Evolutionary conservation across 192 early-diverging fungal species (phyloP).

Genomic region (Polychytrium aggregatum): DNA sequence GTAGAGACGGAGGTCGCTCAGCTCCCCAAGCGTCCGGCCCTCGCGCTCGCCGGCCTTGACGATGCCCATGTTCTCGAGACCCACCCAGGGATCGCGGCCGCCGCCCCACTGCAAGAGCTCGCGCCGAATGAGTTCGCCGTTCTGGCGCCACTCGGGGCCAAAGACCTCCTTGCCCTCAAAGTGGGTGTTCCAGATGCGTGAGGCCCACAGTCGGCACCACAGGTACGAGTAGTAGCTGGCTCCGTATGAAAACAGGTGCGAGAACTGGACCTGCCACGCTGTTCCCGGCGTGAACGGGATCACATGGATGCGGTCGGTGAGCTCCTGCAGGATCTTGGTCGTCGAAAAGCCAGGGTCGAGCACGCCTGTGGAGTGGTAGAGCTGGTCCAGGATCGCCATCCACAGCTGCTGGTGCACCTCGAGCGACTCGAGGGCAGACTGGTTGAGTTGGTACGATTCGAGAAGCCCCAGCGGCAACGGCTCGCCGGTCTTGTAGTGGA

Average conservation of each 20-base stretch:
- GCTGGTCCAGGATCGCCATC: slow-evolving; percentile 85
- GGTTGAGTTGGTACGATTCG: not conserved
- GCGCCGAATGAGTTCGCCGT: slow-evolving; percentile 45
- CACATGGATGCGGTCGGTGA: slow-evolving; percentile 52
- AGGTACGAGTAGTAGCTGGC: slow-evolving; percentile 93
- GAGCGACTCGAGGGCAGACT: slow-evolving; percentile 43
- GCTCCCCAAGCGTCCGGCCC: not conserved
- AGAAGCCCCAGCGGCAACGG: slow-evolving; percentile 34
- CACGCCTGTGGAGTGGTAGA: slow-evolving; percentile 83
- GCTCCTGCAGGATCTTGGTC: slow-evolving; percentile 39
- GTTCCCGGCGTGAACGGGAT: slow-evolving; percentile 64
- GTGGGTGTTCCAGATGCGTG: slow-evolving; percentile 58
- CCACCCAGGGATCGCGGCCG: slow-evolving; percentile 78
- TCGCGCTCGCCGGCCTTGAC: slow-evolving; percentile 17
- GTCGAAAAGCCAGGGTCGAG: slow-evolving; percentile 41
- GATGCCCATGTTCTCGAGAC: slow-evolving; percentile 24
- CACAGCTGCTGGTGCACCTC: slow-evolving; percentile 82
- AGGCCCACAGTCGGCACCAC: slow-evolving; percentile 73
- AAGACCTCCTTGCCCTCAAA: slow-evolving; percentile 48
- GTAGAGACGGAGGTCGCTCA: no score
- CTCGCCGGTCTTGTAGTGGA: slow-evolving; percentile 59
- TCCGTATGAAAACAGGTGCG: slow-evolving; percentile 84
- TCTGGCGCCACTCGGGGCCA: slow-evolving; percentile 62
- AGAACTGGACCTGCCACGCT: slow-evolving; percentile 84
- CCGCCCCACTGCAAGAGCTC: slow-evolving; percentile 89